Conservation (phyloP, 2,329 filamentous ascomycete genomes). For the Botrytis squamosa region DNA sequence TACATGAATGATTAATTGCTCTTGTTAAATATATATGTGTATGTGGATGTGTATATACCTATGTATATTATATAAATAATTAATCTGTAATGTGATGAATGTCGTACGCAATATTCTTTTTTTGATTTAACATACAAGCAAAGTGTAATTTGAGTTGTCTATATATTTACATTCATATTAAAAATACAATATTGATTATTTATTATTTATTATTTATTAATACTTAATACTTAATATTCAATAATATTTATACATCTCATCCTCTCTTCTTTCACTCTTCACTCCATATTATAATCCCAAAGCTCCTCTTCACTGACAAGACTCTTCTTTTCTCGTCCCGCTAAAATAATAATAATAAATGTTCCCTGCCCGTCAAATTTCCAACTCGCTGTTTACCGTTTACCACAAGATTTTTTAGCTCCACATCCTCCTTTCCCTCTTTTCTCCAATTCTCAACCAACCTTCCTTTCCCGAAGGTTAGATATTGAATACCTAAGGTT, state of each 20-base stretch:
- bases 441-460: conserved; percentile 7
- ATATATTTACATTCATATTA: background rate
- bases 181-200: background rate
- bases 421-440: conserved; percentile 18
- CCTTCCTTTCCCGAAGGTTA: background rate
- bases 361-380: conserved; percentile 21
- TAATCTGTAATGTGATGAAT: background rate
- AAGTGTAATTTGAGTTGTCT: background rate
- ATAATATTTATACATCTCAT: background rate
- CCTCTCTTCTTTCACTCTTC: too few species aligned
- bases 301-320: background rate
- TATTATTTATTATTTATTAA: background rate
- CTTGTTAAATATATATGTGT: background rate
- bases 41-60: background rate
- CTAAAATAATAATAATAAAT: conserved; percentile 6
- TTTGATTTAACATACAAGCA: background rate
- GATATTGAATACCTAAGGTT: conserved; percentile 11
- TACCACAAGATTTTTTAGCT: conserved; percentile 20
- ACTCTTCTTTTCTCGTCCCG: conserved; percentile 8
- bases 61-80: background rate
- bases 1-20: background rate
- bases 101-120: background rate
- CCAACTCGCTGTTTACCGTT: conserved; percentile 19
- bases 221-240: background rate
- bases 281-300: too few species aligned